Evolutionary conservation across 116 monocot species (phyloP), one percentile per base, ranked within the genome.

Genomic region (Phalaenopsis hybrid): DNA sequence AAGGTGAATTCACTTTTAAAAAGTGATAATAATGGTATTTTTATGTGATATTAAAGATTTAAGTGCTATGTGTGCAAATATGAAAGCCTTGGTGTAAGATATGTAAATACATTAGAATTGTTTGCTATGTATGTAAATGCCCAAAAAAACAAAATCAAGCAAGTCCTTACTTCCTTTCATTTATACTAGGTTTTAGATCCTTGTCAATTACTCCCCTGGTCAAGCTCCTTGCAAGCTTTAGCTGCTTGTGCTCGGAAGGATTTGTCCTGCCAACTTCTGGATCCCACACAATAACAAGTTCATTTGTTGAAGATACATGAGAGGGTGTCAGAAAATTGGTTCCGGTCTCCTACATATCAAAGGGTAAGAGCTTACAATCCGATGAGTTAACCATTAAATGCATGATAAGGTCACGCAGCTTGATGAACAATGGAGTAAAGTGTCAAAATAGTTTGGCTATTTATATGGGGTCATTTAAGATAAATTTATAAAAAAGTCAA

Each of bases 251-350:
- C 86, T 98, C 95, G 25, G 95, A 95, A 82, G 93, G 98, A 86
- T 98, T 98, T 83, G 83, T 92, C 83, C 92, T 91, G 77, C 95
- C 95, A 18, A 98, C 90, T 87, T 98, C 98, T 74, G 98, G 98
- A 86, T 98, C 98, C 98, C 98, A 98, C 67, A 98, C 92, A 73
- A 83, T 91, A 61, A 98, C 98, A 87, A 98, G 92, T 75, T 98
- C 95, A 90, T 98, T 98, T 82, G 93, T 87, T 61, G 92, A 90
- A 57, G 93, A 80, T 55, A 95, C 90, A 65, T 89, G 89, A 76
- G 89, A 79, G 6, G 93, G 88, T 37, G 87, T 79, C 81, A 87
- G 89, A 72, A 85, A 91, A 79, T 89, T 93, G 76, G 86, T 84
- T 81, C 93, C 98, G 33, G 92, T 84, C 77, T 98, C 98, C 98